These are phyloP conservation scores for Rubroshorea leprosula DNA, from an alignment of 345 rosid genomes.

Conservation along the genomic window DNA sequence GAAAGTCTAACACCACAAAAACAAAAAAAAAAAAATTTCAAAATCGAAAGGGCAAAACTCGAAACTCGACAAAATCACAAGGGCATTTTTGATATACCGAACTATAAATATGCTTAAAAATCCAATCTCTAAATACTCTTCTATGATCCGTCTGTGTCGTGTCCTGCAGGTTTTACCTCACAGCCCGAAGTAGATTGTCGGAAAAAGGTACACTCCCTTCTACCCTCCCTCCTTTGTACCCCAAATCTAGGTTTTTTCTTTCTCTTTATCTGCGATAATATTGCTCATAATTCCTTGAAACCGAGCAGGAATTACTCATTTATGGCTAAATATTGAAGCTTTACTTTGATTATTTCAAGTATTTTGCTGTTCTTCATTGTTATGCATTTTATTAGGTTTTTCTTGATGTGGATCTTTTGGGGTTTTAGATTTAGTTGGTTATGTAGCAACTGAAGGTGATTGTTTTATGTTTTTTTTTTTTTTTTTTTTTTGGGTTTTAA, in stretches of 20 bases:
- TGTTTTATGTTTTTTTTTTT: conserved; percentile 1
- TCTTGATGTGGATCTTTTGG: not conserved
- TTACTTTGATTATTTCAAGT: not conserved
- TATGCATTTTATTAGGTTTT: not conserved
- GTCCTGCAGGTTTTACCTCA: conserved; percentile 12
- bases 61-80: not conserved
- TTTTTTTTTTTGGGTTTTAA: not conserved
- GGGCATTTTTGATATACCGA: conserved; percentile 19
- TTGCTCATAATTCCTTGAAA: not conserved
- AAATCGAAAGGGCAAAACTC: conserved; percentile 1
- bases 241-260: conserved; percentile 31
- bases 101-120: conserved; percentile 13
- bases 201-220: conserved; percentile 21
- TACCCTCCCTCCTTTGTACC: conserved; percentile 21
- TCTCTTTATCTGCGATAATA: conserved; percentile 1
- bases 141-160: conserved; percentile 3
- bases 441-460: conserved; percentile 1
- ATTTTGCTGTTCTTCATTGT: not conserved
- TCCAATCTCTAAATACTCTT: not conserved
- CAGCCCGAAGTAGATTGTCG: conserved; percentile 5
- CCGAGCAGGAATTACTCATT: conserved; percentile 1
- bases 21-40: not conserved
- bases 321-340: not conserved
- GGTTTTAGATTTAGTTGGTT: not conserved
- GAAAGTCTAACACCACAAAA: conserved; percentile 1